Evolutionary conservation across 257 asterid species (phyloP), one percentile per base, ranked within the genome.

Genomic region (Scutellaria galericulata): DNA sequence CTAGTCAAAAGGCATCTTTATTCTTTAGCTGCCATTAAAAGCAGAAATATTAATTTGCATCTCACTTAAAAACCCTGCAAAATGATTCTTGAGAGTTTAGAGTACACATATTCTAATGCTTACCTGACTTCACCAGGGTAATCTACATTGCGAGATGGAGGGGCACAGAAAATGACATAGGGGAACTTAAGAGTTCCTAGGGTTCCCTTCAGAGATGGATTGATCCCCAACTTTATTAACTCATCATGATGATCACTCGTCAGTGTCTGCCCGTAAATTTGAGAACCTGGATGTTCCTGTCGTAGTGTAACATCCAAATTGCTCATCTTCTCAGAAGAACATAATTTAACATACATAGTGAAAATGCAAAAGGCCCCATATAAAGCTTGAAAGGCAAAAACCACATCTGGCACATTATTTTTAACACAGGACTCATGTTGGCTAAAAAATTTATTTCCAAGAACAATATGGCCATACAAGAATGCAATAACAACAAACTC

Each of bases 41-140:
- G 20, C 52, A 51, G 31, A 22, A 14, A 44, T 44, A 44, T 12
- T 4, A 5, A 45, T 45, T 24, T 44, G 31, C 55, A 63, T 24
- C 54, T 24, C 48, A 46, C 64, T 73, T 46, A 47, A 7, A 57
- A 6, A 39, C 22, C 54, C 55, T 52, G 58, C 52, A 63, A 47
- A 35, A 59, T 12, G 7, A 72, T 41, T 58, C 62, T n/a, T 51
- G 47, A 58, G 59, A 63, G 58, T 65, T 40, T 47, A 14, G 12
- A 63, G 59, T 24, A 20, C 7, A 46, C 54, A 15, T 8, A 45
- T 41, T 47, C 31, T 48, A 7, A 58, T 55, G 65, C 72, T 66
- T 83, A 92, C 99, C 93, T 85, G 63, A 95, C 87, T 81, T 95
- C 98, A 79, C 88, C 92, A 42, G 93, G 86, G 80, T 95, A 95